Percentiles rank a stretch among this genome's conserved stretches.
Evolutionary conservation across 805 yeast species (phyloP).

Genomic region (Sugiyamaella boreocaroliniensis): DNA sequence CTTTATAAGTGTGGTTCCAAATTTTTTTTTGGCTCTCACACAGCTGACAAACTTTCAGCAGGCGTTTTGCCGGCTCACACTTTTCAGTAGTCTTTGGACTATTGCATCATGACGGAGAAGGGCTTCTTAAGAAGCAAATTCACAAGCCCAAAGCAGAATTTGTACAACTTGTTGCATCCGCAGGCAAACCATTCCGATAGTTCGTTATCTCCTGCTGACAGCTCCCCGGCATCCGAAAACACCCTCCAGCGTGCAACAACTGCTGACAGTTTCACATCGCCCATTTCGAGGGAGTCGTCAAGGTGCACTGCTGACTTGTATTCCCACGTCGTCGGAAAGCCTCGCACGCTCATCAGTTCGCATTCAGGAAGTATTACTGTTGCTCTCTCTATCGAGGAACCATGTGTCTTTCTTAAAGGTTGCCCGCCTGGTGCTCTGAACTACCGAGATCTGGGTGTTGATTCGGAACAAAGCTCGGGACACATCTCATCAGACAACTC

Average conservation of each 20-base stretch:
- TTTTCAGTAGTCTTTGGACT: too few species aligned
- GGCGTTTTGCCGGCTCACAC: too few species aligned
- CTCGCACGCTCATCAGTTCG: conserved; percentile 25
- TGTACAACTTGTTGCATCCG: not conserved
- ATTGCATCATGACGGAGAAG: conserved; percentile 1
- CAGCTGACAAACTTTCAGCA: too few species aligned
- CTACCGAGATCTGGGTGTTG: conserved; percentile 14
- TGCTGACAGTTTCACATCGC: not conserved
- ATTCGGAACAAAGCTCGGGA: not conserved
- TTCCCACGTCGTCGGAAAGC: conserved; percentile 27
- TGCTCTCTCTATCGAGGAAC: conserved; percentile 29
- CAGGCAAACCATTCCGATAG: not conserved
- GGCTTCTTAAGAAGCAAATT: not conserved
- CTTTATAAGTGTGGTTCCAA: too few species aligned
- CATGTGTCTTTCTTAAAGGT: conserved; percentile 26
- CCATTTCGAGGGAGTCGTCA: not conserved
- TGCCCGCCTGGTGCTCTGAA: conserved; percentile 11
- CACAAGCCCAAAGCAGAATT: not conserved
- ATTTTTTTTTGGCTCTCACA: too few species aligned
- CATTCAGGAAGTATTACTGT: conserved; percentile 30
- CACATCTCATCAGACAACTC: conserved; percentile 1
- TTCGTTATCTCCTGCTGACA: not conserved
- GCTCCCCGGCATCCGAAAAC: not conserved
- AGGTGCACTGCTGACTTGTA: conserved; percentile 1
- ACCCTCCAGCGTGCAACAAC: not conserved